Conservation (phyloP, 2,329 filamentous ascomycete genomes). For the Calonectria naviculata region DNA sequence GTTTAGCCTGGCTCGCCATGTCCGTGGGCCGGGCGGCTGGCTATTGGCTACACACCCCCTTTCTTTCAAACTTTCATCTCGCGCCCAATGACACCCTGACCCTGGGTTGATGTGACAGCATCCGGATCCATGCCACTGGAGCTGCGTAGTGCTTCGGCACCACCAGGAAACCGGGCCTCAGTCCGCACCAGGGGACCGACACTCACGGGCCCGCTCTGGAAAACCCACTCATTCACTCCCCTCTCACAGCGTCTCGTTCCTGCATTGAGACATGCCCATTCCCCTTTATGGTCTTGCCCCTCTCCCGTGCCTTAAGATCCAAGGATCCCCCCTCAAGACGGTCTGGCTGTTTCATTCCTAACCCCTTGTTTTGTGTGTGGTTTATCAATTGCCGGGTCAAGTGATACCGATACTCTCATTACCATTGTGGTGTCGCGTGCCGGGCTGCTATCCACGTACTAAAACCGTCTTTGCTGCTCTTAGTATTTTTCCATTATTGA, state of each 20-base stretch:
- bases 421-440: conserved; percentile 9
- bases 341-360: conserved; percentile 6
- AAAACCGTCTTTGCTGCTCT: conserved; percentile 22
- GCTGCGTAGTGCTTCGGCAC: conserved; percentile 33
- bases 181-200: conserved; percentile 29
- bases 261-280: conserved; percentile 52
- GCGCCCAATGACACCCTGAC: conserved; percentile 38
- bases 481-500: conserved; percentile 82
- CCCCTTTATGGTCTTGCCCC: conserved; percentile 41
- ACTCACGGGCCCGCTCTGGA: conserved; percentile 32
- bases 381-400: conserved; percentile 14
- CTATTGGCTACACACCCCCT: no score
- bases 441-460: conserved; percentile 24
- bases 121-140: conserved; percentile 36
- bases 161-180: conserved; percentile 32
- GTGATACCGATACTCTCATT: conserved; percentile 12
- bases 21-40: no score
- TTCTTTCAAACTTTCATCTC: conserved; percentile 27
- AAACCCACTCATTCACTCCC: conserved; percentile 33
- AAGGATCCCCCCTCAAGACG: conserved; percentile 33
- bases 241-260: conserved; percentile 46
- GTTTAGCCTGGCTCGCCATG: no score
- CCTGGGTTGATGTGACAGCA: conserved; percentile 36
- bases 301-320: conserved; percentile 39
- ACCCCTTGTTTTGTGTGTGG: conserved; percentile 13